Evolutionary conservation across 2,329 filamentous ascomycete genomes (phyloP), one percentile per base, ranked within the genome.

Genomic region (Aureobasidium zeae): DNA sequence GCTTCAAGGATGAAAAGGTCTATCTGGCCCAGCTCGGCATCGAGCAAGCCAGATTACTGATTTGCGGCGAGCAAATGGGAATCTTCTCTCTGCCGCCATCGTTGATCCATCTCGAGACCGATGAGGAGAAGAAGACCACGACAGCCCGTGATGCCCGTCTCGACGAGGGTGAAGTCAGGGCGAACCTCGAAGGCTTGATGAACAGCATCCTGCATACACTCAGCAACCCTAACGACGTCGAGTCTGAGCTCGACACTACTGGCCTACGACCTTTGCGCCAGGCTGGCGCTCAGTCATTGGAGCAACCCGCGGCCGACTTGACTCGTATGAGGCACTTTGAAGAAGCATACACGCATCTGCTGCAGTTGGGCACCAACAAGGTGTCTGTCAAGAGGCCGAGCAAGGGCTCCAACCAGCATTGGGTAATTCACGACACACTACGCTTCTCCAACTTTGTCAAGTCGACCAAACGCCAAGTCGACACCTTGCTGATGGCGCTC

Each of bases 41-140:
- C n/a, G 63, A 70, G 51, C 67, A 70, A 52, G 65, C 65, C 36
- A 58, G 67, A 24, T 57, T 70, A 34, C 56, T 70, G 45, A 68
- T 69, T 46, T 70, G 67, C 57, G 67, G 67, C 15, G 64, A 68
- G 51, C 62, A 62, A 7, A 59, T 70, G 17, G 67, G 67, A 22
- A 63, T 70, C 21, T 63, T 63, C 20, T 64, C 64, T 16, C 65
- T 66, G 16, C 66, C 66, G 59, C 57, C 4, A 64, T 69, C 46
- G 64, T 64, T 24, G 54, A 60, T 39, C 60, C 63, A 11, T 67
- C 68, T 44, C 64, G 66, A 12, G 65, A 68, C 43, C 56, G 66
- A 7, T 59, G 59, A 43, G 56, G 67, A 42, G 64, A 66, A 16
- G 62, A 66, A 10, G 65, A 68, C 48, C 68, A 68, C 53, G 58